Percentiles rank a stretch among this genome's conserved stretches.
Evolutionary conservation across 306 rosid species (phyloP).

Genomic region (Medicago ruthenica): DNA sequence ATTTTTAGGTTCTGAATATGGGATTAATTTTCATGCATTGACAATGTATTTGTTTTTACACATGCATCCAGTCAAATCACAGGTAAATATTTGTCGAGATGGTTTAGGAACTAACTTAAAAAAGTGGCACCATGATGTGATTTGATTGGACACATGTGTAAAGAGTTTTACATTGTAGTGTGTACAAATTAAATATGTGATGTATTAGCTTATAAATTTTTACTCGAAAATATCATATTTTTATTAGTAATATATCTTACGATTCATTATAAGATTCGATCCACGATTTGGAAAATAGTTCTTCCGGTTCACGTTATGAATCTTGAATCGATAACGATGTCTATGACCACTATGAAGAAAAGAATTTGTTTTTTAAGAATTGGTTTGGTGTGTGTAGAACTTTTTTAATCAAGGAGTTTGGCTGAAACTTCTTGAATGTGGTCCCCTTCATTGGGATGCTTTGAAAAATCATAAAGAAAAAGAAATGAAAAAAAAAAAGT

Average conservation of each 20-base stretch:
- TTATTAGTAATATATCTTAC: neutral
- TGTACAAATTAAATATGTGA: neutral
- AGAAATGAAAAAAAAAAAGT: slow-evolving; percentile 16
- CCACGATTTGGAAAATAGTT: neutral
- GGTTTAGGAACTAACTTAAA: too few relatives aligned
- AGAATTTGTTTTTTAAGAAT: neutral
- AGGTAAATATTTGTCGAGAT: too few relatives aligned
- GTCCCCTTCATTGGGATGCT: slow-evolving; percentile 26
- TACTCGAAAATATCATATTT: neutral
- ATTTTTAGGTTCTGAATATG: neutral
- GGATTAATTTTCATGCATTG: too few relatives aligned
- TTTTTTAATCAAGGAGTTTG: slow-evolving; percentile 3
- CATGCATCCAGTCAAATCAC: too few relatives aligned
- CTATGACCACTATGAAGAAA: neutral
- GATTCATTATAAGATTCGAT: neutral
- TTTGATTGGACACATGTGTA: too few relatives aligned
- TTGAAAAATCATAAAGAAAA: slow-evolving; percentile 39
- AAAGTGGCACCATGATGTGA: too few relatives aligned
- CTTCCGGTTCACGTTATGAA: neutral
- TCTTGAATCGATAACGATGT: neutral
- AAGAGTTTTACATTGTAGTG: too few relatives aligned
- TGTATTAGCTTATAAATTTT: neutral
- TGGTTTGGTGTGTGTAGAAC: neutral
- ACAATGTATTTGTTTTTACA: too few relatives aligned
- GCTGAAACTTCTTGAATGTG: slow-evolving; percentile 9